Evolutionary conservation across 192 early-diverging fungal species (phyloP).

Genomic region (Rhizophagus prolifer): DNA sequence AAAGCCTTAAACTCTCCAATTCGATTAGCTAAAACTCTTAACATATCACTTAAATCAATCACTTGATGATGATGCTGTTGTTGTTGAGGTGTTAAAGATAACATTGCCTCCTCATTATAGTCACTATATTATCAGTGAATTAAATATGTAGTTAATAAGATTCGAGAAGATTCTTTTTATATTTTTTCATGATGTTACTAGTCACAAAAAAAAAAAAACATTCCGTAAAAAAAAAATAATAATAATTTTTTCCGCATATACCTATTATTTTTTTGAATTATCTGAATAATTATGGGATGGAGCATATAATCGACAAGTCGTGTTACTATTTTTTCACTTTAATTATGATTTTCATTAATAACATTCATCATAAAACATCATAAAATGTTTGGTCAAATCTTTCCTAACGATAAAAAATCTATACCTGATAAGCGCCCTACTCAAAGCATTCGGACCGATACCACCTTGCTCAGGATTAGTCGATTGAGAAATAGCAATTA

Average conservation of each 20-base stretch:
- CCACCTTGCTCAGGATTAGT: conserved; percentile 63
- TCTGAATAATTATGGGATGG: conserved; percentile 89
- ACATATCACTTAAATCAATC: conserved; percentile 87
- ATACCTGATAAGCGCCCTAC: conserved; percentile 57
- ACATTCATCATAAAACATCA: conserved; percentile 30
- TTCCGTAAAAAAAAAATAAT: not conserved
- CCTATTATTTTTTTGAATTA: conserved; percentile 96
- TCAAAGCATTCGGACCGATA: conserved; percentile 65
- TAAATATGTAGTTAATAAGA: no score
- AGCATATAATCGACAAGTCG: conserved; percentile 90
- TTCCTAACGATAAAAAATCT: not conserved
- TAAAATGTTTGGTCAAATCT: no score
- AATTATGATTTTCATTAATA: conserved; percentile 7
- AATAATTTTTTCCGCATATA: conserved; percentile 31
- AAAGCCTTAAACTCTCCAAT: conserved; percentile 77
- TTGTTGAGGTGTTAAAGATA: conserved; percentile 27
- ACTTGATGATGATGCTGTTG: conserved; percentile 37
- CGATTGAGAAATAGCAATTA: conserved; percentile 79
- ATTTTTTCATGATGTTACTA: not conserved
- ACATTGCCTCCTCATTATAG: conserved; percentile 40
- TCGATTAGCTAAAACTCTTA: conserved; percentile 78
- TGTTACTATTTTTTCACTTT: conserved; percentile 73
- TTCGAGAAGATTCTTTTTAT: no score
- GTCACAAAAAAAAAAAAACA: not conserved
- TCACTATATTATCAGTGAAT: conserved; percentile 30